Evolutionary conservation across 1,284 basidiomycete genomes (phyloP).

Genomic region (Omphalotus olearius): DNA sequence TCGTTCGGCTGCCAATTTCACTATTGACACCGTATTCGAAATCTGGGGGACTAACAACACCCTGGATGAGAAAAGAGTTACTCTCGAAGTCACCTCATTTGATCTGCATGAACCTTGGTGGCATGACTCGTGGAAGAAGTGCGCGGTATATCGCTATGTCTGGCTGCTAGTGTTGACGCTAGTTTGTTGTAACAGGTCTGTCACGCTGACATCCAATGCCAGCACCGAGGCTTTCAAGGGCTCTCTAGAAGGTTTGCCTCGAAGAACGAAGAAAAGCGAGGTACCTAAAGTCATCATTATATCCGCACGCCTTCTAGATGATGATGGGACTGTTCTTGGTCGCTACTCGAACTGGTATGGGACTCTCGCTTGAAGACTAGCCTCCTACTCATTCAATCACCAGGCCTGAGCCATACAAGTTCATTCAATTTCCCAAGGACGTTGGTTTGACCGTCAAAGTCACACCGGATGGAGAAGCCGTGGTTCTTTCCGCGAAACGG

Average conservation of each 20-base stretch:
- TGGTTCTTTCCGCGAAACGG: constrained; percentile 55
- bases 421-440: constrained; percentile 72
- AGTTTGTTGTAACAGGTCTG: constrained; percentile 23
- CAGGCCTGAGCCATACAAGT: constrained; percentile 92
- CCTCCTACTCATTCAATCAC: constrained; percentile 12
- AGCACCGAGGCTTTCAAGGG: constrained; percentile 80
- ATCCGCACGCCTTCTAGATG: constrained; percentile 68
- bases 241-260: constrained; percentile 62
- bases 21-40: constrained; percentile 63
- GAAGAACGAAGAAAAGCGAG: constrained; percentile 62
- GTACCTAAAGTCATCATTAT: constrained; percentile 66
- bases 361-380: constrained; percentile 9
- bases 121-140: constrained; percentile 45
- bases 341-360: constrained; percentile 76
- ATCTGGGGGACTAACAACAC: constrained; percentile 85
- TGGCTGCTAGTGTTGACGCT: background rate
- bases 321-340: constrained; percentile 56
- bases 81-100: constrained; percentile 66
- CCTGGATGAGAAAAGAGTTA: constrained; percentile 50
- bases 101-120: constrained; percentile 58
- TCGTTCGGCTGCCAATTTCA: constrained; percentile 59
- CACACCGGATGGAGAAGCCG: constrained; percentile 52
- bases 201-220: constrained; percentile 66
- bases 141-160: background rate
- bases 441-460: constrained; percentile 53